Evolutionary conservation across 2,329 filamentous ascomycete species (phyloP), one percentile per base, ranked within the genome.

Genomic region (Neocatenulostroma microsporum): DNA sequence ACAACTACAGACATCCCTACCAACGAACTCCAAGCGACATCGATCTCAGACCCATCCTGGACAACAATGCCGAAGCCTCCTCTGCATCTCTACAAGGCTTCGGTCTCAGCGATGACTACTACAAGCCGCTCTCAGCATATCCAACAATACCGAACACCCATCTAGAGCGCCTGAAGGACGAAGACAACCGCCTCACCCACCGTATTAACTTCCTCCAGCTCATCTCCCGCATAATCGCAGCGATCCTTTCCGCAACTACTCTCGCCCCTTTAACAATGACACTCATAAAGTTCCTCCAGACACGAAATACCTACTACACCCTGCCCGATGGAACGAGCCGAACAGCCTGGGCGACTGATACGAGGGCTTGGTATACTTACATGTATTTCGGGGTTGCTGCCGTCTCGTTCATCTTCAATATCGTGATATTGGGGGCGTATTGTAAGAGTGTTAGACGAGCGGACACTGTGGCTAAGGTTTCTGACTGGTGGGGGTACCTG

Each of bases 361-460:
- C 59, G 19, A 60, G 58, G 26, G 43, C 47, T 4, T 64, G 61
- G 60, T 62, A 62, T 3, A 64, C 61, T 3, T 63, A 55, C 44
- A 56, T 62, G 49, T 65, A 66, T 49, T 57, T 62, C 38, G 42
- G 29, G 35, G 47, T 62, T 13, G 53, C 62, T 0, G 41, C 40
- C 13, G 30, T 55, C 1, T 58, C 60, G 0, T 42, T 57, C 11
- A 1, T 62, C 0, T 48, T 65, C 36, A 57, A 66, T 42, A 29
- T 58, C 20, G 31, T 39, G 23, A 59, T 62, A 15, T 21, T 66
- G 12, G 34, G 62, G 11, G 42, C 45, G 3, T 66, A 66, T 41
- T 34, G 37, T 9, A 38, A 39, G 13, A 51, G 58, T 13, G 39
- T 63, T 1, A 40, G 53, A 13, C 36, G 40, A 4, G 62, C 62